Evolutionary conservation across 225 moss, liverwort and hornwort species (phyloP).

Genomic region (Sphagnum contortum): DNA sequence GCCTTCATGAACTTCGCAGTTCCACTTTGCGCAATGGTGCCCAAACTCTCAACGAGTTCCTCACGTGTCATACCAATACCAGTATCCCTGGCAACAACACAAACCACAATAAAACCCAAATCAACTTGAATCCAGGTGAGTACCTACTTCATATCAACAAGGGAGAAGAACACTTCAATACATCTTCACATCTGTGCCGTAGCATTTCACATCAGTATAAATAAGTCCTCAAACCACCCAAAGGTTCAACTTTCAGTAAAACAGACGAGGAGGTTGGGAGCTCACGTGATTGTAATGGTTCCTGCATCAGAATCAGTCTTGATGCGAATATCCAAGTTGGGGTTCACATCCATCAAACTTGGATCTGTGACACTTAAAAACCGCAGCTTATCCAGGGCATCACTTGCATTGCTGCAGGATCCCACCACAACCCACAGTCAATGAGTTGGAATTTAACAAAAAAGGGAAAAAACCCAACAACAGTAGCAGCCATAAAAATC

Average conservation of each 20-base stretch:
- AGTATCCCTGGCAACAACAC: slow-evolving; percentile 41
- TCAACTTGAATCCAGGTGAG: too few species aligned
- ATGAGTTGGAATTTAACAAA: neutral
- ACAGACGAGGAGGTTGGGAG: neutral
- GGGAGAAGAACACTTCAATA: too few species aligned
- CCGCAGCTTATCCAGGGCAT: slow-evolving; percentile 91
- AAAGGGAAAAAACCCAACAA: neutral
- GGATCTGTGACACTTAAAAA: slow-evolving; percentile 91
- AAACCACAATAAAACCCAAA: neutral
- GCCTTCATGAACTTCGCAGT: slow-evolving; percentile 89
- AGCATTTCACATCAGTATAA: too few species aligned
- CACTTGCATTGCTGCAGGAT: slow-evolving; percentile 75
- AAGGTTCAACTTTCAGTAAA: too few species aligned
- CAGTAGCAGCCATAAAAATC: neutral
- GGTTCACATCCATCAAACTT: slow-evolving; percentile 58
- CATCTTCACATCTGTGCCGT: too few species aligned
- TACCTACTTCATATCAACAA: too few species aligned
- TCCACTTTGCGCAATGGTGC: slow-evolving; percentile 96
- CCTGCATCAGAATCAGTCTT: slow-evolving; percentile 64
- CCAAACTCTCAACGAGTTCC: slow-evolving; percentile 72
- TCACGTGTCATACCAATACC: slow-evolving; percentile 95
- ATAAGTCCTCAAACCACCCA: too few species aligned
- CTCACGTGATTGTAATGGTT: slow-evolving; percentile 72
- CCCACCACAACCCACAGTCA: neutral
- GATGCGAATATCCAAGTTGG: slow-evolving; percentile 78